Base-by-base conservation (phyloP, 371 early-diverging fungal genomes). In the Mucor piriformis region DNA sequence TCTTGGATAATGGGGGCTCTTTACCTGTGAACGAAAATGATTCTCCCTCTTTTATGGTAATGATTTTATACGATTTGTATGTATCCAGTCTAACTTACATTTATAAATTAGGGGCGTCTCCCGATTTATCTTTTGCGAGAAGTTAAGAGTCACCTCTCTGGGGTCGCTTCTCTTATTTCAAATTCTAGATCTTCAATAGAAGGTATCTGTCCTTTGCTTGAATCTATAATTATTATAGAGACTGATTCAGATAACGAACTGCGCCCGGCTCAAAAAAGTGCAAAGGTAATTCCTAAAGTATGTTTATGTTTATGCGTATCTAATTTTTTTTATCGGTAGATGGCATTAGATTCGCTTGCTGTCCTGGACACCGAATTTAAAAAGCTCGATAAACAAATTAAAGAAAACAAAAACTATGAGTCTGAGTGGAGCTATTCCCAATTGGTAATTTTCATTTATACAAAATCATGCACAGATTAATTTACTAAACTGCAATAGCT, bases 211-310 rank as follows among this genome's bases (percentile, higher is more conserved):
- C 66, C 77, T 2, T 52, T 79, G 13, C 34, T 79, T 16, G 77
- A 76, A 33, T 74, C 75, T 2, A 73, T 79, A 37, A 59, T 56
- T 18, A 67, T 79, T 13, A 67, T 71, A 10, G 77, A 79, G 44
- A 66, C 70, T 2, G 77, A 79, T 25, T 67, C 61, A 11, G 72
- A 79, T 34, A 74, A 74, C 52, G 80, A 79, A 46, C 25, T 79
- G 15, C 70, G 69, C 6, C 69, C 73, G 23, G 77, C 74, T 16
- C 80, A 79, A 52, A 67, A 71, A 8, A 74, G 66, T 57, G 77
- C 77, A 15, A 76, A 79, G 66, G 73, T 76, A 50, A 42, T 27
- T 13, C 10, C n/a, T 16, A 16, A 38, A 18, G 3, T 20, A 8
- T 3, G 2, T 21, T 20, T 11, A 32, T 50, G 0, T 15, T 48